A percentile compares a stretch with the other conserved stretches of the same genome.
phyloP scores from a whole-genome alignment of 2,329 filamentous ascomycete species.

The Sphaerostilbella broomeana region DNA sequence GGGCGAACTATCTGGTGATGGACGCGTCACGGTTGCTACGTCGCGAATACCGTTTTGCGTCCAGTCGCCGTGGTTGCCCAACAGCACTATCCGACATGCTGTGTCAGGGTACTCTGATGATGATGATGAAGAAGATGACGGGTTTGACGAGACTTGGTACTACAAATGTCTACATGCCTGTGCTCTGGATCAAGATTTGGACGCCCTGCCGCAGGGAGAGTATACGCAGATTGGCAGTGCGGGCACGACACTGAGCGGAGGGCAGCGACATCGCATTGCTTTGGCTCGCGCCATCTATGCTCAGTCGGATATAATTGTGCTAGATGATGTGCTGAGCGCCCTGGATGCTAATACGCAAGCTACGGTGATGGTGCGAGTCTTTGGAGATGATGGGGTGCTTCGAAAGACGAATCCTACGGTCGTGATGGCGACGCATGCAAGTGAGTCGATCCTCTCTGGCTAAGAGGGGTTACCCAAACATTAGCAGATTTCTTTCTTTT shows the following conservation, averaged over 20 bases:
- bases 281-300: slow-evolving; percentile 5
- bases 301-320: not conserved
- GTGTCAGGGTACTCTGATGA: slow-evolving; percentile 13
- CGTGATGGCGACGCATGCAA: too few species aligned
- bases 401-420: too few species aligned
- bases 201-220: not conserved
- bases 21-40: slow-evolving; percentile 13
- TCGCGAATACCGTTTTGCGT: slow-evolving; percentile 20
- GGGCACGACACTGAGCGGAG: slow-evolving; percentile 16
- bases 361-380: slow-evolving; percentile 1
- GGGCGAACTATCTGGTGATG: slow-evolving; percentile 1
- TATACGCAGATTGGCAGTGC: too few species aligned
- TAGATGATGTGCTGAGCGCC: slow-evolving; percentile 2
- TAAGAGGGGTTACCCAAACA: too few species aligned
- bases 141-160: slow-evolving; percentile 12
- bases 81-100: slow-evolving; percentile 16
- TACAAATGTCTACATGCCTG: not conserved
- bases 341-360: not conserved
- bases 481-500: too few species aligned
- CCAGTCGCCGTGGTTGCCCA: too few species aligned
- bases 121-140: not conserved
- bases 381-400: not conserved
- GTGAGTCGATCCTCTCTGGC: too few species aligned
- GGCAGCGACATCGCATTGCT: slow-evolving; percentile 21
- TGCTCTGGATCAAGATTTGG: slow-evolving; percentile 1